Percentiles rank a stretch among this genome's conserved stretches.
Evolutionary conservation across 1,284 basidiomycete species (phyloP).

Genomic region (Trametes versicolor): DNA sequence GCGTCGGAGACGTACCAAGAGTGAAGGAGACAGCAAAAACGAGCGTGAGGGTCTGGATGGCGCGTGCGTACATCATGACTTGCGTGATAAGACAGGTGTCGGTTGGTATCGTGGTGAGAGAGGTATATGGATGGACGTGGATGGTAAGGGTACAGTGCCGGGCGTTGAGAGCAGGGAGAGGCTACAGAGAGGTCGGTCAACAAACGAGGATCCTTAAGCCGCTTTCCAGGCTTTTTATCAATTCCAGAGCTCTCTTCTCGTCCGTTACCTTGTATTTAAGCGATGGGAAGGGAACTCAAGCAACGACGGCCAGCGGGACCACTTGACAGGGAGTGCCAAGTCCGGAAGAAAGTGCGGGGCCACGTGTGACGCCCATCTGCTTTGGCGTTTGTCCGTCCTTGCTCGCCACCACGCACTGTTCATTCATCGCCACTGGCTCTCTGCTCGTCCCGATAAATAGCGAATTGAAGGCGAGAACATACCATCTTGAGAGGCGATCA

Average conservation of each 20-base stretch:
- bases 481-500: neutral
- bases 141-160: neutral
- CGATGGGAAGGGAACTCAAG: slow-evolving; percentile 6
- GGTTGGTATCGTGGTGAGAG: slow-evolving; percentile 22
- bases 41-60: slow-evolving; percentile 29
- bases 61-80: slow-evolving; percentile 27
- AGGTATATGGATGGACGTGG: slow-evolving; percentile 19
- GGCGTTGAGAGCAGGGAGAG: slow-evolving; percentile 1
- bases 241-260: neutral
- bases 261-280: slow-evolving; percentile 19
- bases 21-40: slow-evolving; percentile 23
- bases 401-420: slow-evolving; percentile 2
- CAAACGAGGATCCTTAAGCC: slow-evolving; percentile 11
- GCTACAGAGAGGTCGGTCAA: slow-evolving; percentile 28
- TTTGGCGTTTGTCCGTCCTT: slow-evolving; percentile 2
- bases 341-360: slow-evolving; percentile 5
- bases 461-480: neutral
- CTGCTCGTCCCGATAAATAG: neutral
- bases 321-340: slow-evolving; percentile 19
- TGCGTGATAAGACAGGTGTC: neutral
- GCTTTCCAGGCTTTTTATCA: slow-evolving; percentile 10
- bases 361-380: slow-evolving; percentile 17
- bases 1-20: slow-evolving; percentile 21
- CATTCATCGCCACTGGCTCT: neutral
- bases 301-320: neutral